Evolutionary conservation across 257 asterid genomes (phyloP), one percentile per base, ranked within the genome.

Genomic region (Fraxinus cuspidata): DNA sequence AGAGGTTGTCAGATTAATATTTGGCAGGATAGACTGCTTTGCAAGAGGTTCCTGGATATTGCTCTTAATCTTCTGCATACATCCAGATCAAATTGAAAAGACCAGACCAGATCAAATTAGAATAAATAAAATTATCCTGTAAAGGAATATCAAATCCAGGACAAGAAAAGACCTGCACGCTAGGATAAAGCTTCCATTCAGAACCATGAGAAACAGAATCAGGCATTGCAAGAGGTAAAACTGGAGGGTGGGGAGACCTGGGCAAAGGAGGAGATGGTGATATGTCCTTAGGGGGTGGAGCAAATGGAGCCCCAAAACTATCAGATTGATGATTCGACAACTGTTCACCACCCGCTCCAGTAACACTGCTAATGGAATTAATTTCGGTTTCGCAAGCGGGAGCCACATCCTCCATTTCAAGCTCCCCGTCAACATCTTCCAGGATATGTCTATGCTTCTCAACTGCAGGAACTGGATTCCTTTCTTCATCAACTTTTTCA

Each of bases 371-470:
- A 18, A 82, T 74, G 74, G 89, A 83, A 81, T 87, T 74, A 75
- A 74, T 85, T 78, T 83, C 91, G 21, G 78, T 85, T 56, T 86
- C 92, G 74, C 86, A 85, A 73, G 83, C 74, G 23, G 98, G 97
- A 78, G 96, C 91, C 81, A 94, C 96, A 81, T 94, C 98, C 84
- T 94, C 98, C 98, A 94, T 94, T 88, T 94, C 98, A 80, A 94
- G 96, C 82, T 94, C 98, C 60, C 97, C 98, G 31, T 94, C 98
- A n/a, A 92, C 97, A 83, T 92, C 98, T 85, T 94, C 97, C 85
- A 94, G 78, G 77, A 94, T 90, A 85, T 81, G 97, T 77, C 91
- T 84, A 80, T 87, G 95, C 86, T 92, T 94, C 87, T 88, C 94
- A 56, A 82, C 82, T 21, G 77, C 77, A 56, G 85, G 81, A 79